These are phyloP conservation scores for Kuraishia piskuri DNA, from an alignment of 805 yeast species.

Conservation along the genomic window DNA sequence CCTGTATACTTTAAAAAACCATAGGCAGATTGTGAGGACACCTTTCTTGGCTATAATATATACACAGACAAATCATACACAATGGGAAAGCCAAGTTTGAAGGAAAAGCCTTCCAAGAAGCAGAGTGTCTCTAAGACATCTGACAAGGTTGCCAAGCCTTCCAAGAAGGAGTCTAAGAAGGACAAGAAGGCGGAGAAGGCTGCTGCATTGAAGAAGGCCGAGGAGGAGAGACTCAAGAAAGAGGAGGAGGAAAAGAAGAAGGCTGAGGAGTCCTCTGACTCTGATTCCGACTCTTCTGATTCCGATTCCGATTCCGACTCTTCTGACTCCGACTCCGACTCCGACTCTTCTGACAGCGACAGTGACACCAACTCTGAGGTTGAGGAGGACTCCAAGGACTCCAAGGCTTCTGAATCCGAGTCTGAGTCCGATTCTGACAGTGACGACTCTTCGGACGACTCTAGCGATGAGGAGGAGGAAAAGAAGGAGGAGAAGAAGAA, in stretches of 20 bases:
- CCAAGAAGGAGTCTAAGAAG: conserved; percentile 11
- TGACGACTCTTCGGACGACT: conserved; percentile 1
- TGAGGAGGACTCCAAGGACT: conserved; percentile 42
- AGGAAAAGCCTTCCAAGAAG: neutral
- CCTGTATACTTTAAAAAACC: neutral
- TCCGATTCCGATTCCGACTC: conserved; percentile 19
- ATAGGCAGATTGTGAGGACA: neutral
- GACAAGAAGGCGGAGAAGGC: conserved; percentile 5
- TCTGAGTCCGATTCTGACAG: no score
- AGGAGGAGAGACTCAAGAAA: conserved; percentile 18
- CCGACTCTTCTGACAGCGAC: conserved; percentile 29
- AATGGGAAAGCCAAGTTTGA: neutral
- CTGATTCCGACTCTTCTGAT: conserved; percentile 8
- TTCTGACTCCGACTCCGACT: conserved; percentile 12
- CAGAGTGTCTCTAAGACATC: neutral
- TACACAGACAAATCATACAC: neutral
- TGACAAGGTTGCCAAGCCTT: conserved; percentile 6
- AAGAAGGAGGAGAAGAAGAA: conserved; percentile 3
- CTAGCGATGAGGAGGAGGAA: neutral
- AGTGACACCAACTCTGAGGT: conserved; percentile 28
- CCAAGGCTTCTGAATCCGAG: conserved; percentile 50
- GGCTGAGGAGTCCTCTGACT: conserved; percentile 22
- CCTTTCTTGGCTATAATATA: neutral
- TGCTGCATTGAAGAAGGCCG: conserved; percentile 20
- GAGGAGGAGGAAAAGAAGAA: conserved; percentile 7